Conservation (phyloP, 129 eudicot genomes). For the sunflower (Helianthus annuus) region HanXRQr2.0-SUNRISE NC_035433.2:87095705-87096204, state of each 20-base stretch:
- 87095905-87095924: slow-evolving; percentile 85
- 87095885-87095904: slow-evolving; percentile 78
- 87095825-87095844: neutral
- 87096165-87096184: slow-evolving; percentile 89
- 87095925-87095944: slow-evolving; percentile 87
- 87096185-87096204: slow-evolving; percentile 92
- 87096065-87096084: neutral
- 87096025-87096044: neutral
- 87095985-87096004: slow-evolving; percentile 30
- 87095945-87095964: slow-evolving; percentile 91
- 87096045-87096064: neutral
- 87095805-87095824: neutral
- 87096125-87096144: slow-evolving; percentile 13
- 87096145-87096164: neutral
- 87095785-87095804: slow-evolving; percentile 50
- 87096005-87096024: neutral
- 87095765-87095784: slow-evolving; percentile 85
- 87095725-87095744: slow-evolving; percentile 82
- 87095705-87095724: slow-evolving; percentile 58
- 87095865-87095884: slow-evolving; percentile 77
- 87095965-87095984: slow-evolving; percentile 93
- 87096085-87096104: neutral
- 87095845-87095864: neutral
- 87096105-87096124: neutral
- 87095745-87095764: slow-evolving; percentile 91